Evolutionary conservation across 805 yeast genomes (phyloP).

Genomic region (Ogataea corticis): DNA sequence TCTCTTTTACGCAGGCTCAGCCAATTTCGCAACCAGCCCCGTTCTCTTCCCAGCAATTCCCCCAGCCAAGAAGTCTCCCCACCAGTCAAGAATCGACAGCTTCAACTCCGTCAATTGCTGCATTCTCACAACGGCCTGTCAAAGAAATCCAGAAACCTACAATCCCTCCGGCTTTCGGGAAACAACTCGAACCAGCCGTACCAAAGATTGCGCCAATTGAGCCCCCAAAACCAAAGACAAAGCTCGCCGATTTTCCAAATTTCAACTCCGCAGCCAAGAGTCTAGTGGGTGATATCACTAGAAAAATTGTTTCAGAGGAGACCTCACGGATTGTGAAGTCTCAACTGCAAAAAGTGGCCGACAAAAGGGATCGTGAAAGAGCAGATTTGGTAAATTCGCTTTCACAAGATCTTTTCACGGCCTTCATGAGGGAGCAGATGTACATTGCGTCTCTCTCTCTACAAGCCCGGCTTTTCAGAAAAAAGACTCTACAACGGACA

Average conservation of each 20-base stretch:
- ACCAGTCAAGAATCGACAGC: too few species aligned
- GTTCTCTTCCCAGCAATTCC: too few species aligned
- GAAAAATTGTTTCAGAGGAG: slow-evolving; percentile 30
- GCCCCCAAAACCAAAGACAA: slow-evolving; percentile 2
- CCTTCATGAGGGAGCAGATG: slow-evolving; percentile 61
- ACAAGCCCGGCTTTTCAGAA: slow-evolving; percentile 45
- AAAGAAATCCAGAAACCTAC: too few species aligned
- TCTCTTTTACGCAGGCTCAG: too few species aligned
- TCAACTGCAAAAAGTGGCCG: slow-evolving; percentile 1
- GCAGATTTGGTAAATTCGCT: slow-evolving; percentile 38
- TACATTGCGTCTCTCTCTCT: slow-evolving; percentile 43
- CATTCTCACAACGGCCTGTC: too few species aligned
- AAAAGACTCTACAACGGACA: slow-evolving; percentile 32
- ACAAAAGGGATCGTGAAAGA: slow-evolving; percentile 18
- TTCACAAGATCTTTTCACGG: slow-evolving; percentile 53
- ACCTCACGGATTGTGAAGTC: slow-evolving; percentile 15
- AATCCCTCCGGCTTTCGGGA: too few species aligned
- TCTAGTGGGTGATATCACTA: slow-evolving; percentile 27
- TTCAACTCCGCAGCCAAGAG: slow-evolving; percentile 34
- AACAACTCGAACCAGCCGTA: neutral
- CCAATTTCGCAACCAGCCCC: too few species aligned
- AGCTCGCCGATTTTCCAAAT: slow-evolving; percentile 17
- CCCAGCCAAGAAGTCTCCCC: too few species aligned
- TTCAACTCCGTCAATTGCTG: too few species aligned
- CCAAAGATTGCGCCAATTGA: neutral